phyloP scores from a whole-genome alignment of 306 rosid genomes.

The Castanospermum australe region DNA sequence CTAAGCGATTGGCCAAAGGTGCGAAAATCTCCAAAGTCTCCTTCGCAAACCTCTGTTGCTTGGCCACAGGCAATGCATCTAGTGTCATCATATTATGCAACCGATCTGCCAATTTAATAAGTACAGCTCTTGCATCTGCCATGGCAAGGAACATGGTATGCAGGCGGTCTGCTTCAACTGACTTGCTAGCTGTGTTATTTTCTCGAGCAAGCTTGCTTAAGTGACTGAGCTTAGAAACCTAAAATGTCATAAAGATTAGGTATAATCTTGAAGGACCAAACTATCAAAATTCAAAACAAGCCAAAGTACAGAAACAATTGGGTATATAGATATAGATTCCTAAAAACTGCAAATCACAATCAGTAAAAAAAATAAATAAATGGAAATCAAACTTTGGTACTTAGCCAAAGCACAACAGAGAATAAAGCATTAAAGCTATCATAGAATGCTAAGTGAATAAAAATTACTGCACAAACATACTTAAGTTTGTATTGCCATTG shows the following conservation, averaged over 20 bases:
- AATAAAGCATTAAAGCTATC: background rate
- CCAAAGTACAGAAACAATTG: background rate
- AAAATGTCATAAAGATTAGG: slow-evolving; percentile 25
- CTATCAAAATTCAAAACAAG: background rate
- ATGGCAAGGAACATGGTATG: slow-evolving; percentile 98
- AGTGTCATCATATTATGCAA: slow-evolving; percentile 93
- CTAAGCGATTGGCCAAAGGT: slow-evolving; percentile 91
- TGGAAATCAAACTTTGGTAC: background rate
- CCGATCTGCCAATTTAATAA: slow-evolving; percentile 91
- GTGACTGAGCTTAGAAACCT: slow-evolving; percentile 96
- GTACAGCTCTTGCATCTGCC: slow-evolving; percentile 98
- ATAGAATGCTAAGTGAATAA: background rate
- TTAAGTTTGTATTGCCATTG: background rate
- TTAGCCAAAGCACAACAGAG: background rate
- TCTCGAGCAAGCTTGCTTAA: slow-evolving; percentile 96
- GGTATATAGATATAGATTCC: background rate
- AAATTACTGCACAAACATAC: background rate
- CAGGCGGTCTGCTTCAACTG: slow-evolving; percentile 86
- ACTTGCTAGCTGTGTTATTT: slow-evolving; percentile 78
- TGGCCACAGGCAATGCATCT: slow-evolving; percentile 69
- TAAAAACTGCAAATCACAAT: background rate
- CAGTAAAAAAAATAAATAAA: background rate
- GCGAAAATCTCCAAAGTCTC: slow-evolving; percentile 98
- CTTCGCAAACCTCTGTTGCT: slow-evolving; percentile 91
- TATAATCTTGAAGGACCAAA: slow-evolving; percentile 17